Conservation (phyloP, 345 rosid species). For the Clarkia xantiana region DNA sequence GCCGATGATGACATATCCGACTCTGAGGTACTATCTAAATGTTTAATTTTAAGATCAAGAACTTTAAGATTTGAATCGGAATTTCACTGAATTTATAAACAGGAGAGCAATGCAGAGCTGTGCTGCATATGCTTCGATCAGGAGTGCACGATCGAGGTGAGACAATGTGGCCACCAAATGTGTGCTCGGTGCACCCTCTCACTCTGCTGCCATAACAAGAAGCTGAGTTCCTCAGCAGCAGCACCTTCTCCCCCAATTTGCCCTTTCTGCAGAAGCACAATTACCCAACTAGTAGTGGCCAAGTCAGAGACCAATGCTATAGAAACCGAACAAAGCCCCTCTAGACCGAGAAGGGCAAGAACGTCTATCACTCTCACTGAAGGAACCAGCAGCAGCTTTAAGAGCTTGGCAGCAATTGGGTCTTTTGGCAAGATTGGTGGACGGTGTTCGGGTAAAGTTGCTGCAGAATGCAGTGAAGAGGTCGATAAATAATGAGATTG, state of each 20-base stretch:
- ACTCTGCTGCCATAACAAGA: slow-evolving; percentile 77
- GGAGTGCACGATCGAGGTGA: slow-evolving; percentile 80
- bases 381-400: slow-evolving; percentile 96
- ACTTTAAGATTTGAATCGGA: background rate
- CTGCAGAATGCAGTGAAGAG: slow-evolving; percentile 39
- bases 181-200: slow-evolving; percentile 94
- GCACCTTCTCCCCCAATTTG: slow-evolving; percentile 58
- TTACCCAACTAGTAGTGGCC: slow-evolving; percentile 55
- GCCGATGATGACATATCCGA: slow-evolving; percentile 37
- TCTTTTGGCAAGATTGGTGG: slow-evolving; percentile 64
- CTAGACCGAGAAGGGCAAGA: slow-evolving; percentile 51
- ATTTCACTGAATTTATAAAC: slow-evolving; percentile 11
- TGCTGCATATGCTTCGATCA: slow-evolving; percentile 99
- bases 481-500: slow-evolving; percentile 31
- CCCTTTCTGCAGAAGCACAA: slow-evolving; percentile 92
- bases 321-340: slow-evolving; percentile 41
- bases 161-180: slow-evolving; percentile 91
- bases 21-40: slow-evolving; percentile 53
- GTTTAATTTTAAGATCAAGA: background rate
- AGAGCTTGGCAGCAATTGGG: slow-evolving; percentile 50
- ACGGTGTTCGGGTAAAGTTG: slow-evolving; percentile 58
- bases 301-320: slow-evolving; percentile 31
- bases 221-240: slow-evolving; percentile 76
- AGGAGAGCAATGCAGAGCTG: slow-evolving; percentile 68
- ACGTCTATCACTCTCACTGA: slow-evolving; percentile 53